Conservation (phyloP, 371 early-diverging fungal species). For the Mucor indicus region DNA sequence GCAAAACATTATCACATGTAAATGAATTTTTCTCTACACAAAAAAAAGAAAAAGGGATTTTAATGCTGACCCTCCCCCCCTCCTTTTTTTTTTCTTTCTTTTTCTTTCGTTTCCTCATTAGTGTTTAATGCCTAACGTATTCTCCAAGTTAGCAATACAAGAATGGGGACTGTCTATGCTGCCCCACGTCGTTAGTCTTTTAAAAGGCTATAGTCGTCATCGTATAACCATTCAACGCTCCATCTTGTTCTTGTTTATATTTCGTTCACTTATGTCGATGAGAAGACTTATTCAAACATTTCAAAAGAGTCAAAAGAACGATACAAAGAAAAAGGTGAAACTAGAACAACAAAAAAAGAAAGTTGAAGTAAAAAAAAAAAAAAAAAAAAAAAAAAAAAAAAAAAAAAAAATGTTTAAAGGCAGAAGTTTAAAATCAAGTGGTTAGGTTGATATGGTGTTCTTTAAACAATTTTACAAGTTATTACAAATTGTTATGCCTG, state of each 20-base stretch:
- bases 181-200: constrained; percentile 18
- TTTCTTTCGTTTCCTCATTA: background rate
- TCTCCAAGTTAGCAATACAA: constrained; percentile 25
- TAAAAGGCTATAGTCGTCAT: constrained; percentile 37
- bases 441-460: constrained; percentile 74
- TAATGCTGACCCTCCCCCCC: too few species aligned
- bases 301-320: constrained; percentile 7
- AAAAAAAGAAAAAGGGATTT: too few species aligned
- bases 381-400: background rate
- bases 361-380: constrained; percentile 27
- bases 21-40: too few species aligned
- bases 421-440: background rate
- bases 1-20: too few species aligned
- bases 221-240: constrained; percentile 41
- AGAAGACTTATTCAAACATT: constrained; percentile 19
- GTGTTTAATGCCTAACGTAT: constrained; percentile 28
- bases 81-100: constrained; percentile 4
- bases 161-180: constrained; percentile 23
- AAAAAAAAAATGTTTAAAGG: background rate
- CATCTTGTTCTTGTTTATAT: constrained; percentile 36
- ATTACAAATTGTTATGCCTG: constrained; percentile 77
- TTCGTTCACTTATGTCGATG: constrained; percentile 38
- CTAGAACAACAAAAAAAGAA: constrained; percentile 22
- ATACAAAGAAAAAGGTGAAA: constrained; percentile 16
- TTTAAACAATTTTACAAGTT: constrained; percentile 66